These are phyloP conservation scores for Fomitiporia mediterranea DNA, from an alignment of 1,284 basidiomycete species.

Conservation along the genomic window DNA sequence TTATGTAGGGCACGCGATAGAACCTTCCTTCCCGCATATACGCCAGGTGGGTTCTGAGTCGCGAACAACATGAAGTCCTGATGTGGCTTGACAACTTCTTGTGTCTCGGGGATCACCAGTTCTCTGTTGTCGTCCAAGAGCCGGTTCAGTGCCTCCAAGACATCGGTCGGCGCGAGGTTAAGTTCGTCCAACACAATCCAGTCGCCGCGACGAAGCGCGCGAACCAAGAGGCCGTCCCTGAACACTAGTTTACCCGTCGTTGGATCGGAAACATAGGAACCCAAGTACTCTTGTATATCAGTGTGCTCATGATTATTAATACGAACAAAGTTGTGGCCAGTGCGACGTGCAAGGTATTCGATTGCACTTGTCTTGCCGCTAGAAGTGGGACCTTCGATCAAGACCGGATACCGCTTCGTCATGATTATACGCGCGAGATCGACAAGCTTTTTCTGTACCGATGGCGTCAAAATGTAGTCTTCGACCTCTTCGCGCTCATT, in stretches of 20 bases:
- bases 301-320: constrained; percentile 99
- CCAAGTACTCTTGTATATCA: constrained; percentile 98
- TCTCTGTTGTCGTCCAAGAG: constrained; percentile 98
- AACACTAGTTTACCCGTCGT: constrained; percentile 90
- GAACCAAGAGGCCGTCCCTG: constrained; percentile 91
- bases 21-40: constrained; percentile 97
- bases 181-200: constrained; percentile 99
- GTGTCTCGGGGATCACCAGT: constrained; percentile 93
- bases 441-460: constrained; percentile 92
- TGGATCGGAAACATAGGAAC: constrained; percentile 94
- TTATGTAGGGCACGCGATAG: constrained; percentile 96
- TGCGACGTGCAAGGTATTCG: constrained; percentile 90
- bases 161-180: constrained; percentile 96
- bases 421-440: constrained; percentile 90
- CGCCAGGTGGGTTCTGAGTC: constrained; percentile 95
- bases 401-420: constrained; percentile 87
- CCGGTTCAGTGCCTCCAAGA: constrained; percentile 95
- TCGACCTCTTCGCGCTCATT: constrained; percentile 57
- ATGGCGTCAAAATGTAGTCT: constrained; percentile 93
- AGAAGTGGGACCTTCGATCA: constrained; percentile 98
- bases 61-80: constrained; percentile 98
- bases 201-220: constrained; percentile 87
- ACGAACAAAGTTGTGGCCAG: constrained; percentile 93
- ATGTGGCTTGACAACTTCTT: constrained; percentile 92
- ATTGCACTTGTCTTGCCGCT: constrained; percentile 97